Evolutionary conservation across 176 grass and related monocot genomes (phyloP).

Genomic region (Saccharum officinarum): DNA sequence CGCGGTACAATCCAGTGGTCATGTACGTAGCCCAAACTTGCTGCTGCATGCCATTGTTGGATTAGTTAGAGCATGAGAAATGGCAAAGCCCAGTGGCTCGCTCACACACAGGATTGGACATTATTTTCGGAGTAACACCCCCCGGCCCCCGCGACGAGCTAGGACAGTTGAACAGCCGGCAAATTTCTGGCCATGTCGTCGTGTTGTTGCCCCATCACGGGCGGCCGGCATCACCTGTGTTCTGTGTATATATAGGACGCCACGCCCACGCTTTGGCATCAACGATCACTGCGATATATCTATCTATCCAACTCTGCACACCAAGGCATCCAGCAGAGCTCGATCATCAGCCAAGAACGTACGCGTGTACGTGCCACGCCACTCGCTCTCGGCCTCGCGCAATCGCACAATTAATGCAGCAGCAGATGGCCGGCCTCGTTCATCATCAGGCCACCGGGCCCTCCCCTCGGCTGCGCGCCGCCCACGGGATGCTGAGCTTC

Average conservation of each 20-base stretch:
- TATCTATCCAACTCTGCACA: neutral
- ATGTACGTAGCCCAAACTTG: neutral
- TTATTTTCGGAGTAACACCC: neutral
- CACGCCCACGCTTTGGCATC: neutral
- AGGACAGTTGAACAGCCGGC: neutral
- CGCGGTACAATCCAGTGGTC: conserved; percentile 3
- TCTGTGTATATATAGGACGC: neutral
- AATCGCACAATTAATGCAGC: neutral
- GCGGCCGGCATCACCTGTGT: neutral
- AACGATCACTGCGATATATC: neutral
- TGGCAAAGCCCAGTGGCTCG: neutral
- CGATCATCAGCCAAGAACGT: neutral
- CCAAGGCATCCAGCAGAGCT: neutral
- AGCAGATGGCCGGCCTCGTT: neutral
- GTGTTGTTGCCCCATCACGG: neutral
- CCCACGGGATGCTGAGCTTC: neutral
- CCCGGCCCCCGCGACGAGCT: neutral
- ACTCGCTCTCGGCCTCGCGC: neutral
- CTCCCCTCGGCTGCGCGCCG: neutral
- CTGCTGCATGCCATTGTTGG: neutral
- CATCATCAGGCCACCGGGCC: neutral
- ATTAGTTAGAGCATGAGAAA: neutral
- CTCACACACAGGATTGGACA: neutral
- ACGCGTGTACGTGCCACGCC: neutral
- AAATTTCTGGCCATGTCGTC: neutral